phyloP scores from a whole-genome alignment of 2,329 filamentous ascomycete species.

The Scytalidium lignicola region DNA sequence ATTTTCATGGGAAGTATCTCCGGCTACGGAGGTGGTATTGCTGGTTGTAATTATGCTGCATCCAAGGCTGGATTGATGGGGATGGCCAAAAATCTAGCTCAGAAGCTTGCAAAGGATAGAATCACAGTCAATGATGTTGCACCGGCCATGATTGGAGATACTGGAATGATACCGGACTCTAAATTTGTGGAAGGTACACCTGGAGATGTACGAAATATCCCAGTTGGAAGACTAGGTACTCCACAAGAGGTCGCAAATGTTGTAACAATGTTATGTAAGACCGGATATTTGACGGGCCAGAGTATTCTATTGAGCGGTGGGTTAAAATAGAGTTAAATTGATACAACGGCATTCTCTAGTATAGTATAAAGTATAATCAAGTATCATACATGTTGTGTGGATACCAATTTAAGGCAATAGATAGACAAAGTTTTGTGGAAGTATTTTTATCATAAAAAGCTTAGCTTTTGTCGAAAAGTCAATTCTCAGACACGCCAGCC shows the following conservation, averaged over 20 bases:
- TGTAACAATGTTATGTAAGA: conserved; percentile 42
- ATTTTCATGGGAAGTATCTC: conserved; percentile 21
- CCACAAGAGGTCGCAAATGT: conserved; percentile 43
- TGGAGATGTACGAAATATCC: conserved; percentile 29
- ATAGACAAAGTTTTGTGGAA: too few relatives aligned
- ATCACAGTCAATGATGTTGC: conserved; percentile 45
- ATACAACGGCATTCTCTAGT: background rate
- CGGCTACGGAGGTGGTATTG: conserved; percentile 19
- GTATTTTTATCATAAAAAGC: too few relatives aligned
- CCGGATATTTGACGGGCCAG: conserved; percentile 41
- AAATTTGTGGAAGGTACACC: conserved; percentile 23
- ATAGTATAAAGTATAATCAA: too few relatives aligned
- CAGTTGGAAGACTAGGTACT: conserved; percentile 37
- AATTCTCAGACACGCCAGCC: too few relatives aligned
- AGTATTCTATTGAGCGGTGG: conserved; percentile 37
- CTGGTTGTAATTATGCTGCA: conserved; percentile 24
- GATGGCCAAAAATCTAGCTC: conserved; percentile 41
- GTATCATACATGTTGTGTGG: too few relatives aligned
- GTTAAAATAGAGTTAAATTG: conserved; percentile 17
- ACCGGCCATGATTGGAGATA: conserved; percentile 41
- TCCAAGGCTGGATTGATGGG: conserved; percentile 40
- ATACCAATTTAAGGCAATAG: too few relatives aligned
- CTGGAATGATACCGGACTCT: conserved; percentile 36
- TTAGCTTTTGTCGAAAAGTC: too few relatives aligned
- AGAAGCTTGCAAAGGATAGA: conserved; percentile 35